phyloP scores from a whole-genome alignment of 108 stramenopile genomes.

The Skeletonema menzelii region DNA sequence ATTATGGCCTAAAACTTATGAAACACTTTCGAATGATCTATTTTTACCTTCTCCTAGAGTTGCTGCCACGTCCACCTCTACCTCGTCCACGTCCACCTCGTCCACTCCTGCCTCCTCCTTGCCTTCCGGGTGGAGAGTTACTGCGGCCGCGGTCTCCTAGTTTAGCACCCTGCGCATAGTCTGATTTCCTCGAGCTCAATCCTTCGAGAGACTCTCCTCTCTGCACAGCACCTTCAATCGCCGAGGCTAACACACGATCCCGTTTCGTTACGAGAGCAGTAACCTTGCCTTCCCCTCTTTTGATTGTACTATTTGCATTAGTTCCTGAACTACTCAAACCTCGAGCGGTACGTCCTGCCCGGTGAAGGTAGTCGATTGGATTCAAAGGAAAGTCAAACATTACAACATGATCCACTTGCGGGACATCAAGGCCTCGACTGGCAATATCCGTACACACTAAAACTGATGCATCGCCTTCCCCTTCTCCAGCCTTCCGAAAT shows the following conservation, averaged over 20 bases:
- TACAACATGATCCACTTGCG: constrained; percentile 91
- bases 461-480: constrained; percentile 45
- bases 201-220: constrained; percentile 82
- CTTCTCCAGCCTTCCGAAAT: constrained; percentile 59
- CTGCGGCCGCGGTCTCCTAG: constrained; percentile 25
- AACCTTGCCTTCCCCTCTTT: constrained; percentile 68
- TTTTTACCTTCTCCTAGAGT: not conserved
- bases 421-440: constrained; percentile 91
- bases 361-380: constrained; percentile 91
- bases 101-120: constrained; percentile 22
- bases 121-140: not conserved
- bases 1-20: constrained; percentile 6
- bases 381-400: constrained; percentile 95
- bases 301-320: constrained; percentile 1
- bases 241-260: constrained; percentile 83
- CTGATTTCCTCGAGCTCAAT: constrained; percentile 79
- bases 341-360: constrained; percentile 91
- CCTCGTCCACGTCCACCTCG: constrained; percentile 13
- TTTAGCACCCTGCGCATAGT: constrained; percentile 65
- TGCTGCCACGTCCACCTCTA: constrained; percentile 3
- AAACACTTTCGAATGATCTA: not conserved
- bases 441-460: constrained; percentile 96
- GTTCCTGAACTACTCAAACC: constrained; percentile 39
- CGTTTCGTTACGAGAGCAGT: constrained; percentile 87
- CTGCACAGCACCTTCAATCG: constrained; percentile 81